A percentile compares a stretch with the other conserved stretches of the same genome.
These are phyloP conservation scores for Cladosporium sp. DNA, from an alignment of 2,329 filamentous ascomycete genomes.

Conservation along the genomic window DNA sequence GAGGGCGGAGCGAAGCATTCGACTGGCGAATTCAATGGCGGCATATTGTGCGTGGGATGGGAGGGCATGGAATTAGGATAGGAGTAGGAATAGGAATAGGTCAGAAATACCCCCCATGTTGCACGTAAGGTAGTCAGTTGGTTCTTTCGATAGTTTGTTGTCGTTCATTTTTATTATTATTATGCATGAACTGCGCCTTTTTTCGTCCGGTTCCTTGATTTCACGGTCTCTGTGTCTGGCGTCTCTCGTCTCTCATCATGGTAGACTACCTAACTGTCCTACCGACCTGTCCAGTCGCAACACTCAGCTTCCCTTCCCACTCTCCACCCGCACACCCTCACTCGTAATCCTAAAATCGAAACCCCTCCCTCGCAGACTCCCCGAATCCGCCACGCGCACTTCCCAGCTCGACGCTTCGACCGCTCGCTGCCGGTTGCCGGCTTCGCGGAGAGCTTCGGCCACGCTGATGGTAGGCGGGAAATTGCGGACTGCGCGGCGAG, in stretches of 20 bases:
- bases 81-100: slow-evolving; percentile 2
- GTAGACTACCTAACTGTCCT: neutral
- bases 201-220: neutral
- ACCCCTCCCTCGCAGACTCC: slow-evolving; percentile 27
- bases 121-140: neutral
- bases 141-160: neutral
- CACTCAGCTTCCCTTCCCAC: neutral
- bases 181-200: neutral
- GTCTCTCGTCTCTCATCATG: neutral
- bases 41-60: neutral
- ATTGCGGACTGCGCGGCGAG: slow-evolving; percentile 38
- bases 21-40: neutral
- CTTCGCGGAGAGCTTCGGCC: slow-evolving; percentile 42
- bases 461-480: slow-evolving; percentile 43
- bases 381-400: slow-evolving; percentile 27
- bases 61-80: neutral
- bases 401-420: neutral
- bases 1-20: neutral
- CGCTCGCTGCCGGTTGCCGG: neutral
- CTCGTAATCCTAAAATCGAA: slow-evolving; percentile 32
- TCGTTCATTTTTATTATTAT: neutral
- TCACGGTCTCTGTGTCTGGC: neutral
- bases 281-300: neutral
- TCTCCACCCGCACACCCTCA: slow-evolving; percentile 25
- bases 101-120: slow-evolving; percentile 5